Evolutionary conservation across 306 rosid species (phyloP), one percentile per base, ranked within the genome.

Genomic region (Urtica urens): DNA sequence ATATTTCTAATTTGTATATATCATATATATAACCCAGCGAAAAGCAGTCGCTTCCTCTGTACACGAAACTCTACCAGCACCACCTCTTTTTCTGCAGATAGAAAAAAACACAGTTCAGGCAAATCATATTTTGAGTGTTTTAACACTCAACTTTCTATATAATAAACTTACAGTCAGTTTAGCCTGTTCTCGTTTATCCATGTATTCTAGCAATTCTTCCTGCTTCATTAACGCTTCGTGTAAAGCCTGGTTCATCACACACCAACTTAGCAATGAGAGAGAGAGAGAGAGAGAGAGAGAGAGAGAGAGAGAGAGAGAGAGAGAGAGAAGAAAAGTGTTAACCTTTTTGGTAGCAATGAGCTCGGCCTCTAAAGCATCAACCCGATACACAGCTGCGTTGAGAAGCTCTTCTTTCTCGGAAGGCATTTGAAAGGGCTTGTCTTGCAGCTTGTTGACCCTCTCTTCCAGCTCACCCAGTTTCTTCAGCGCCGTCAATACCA

Each of bases 281-380:
- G 22, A 9, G 3, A 42, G 22, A 13, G 22, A 39, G 14, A 38
- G 21, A 15, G n/a, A 25, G 19, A 35, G 26, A 23, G 38, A 23
- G 45, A 38, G 20, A 28, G n/a, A 44, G 1, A 24, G 23, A 21
- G 18, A 45, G 19, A 30, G 41, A 15, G 5, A 43, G 6, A 55
- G 23, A 23, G 48, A 44, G 22, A 55, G 22, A 26, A 40, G 58
- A 33, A 53, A 46, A 52, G 55, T 26, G 31, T 20, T 54, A 46
- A 80, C 94, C 93, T 78, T 83, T 65, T 83, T 81, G 9, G 96
- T 80, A 7, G 86, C 60, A 28, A 87, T 87, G 49, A 83, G 71
- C 78, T 87, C 94, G 10, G 94, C 88, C 70, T 83, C 94, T 70
- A 83, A 66, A 11, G 83, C 96, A 65, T 87, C 93, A 56, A 74